Base-by-base conservation (phyloP, 2,329 filamentous ascomycete species). In the Claviceps maximensis region DNA sequence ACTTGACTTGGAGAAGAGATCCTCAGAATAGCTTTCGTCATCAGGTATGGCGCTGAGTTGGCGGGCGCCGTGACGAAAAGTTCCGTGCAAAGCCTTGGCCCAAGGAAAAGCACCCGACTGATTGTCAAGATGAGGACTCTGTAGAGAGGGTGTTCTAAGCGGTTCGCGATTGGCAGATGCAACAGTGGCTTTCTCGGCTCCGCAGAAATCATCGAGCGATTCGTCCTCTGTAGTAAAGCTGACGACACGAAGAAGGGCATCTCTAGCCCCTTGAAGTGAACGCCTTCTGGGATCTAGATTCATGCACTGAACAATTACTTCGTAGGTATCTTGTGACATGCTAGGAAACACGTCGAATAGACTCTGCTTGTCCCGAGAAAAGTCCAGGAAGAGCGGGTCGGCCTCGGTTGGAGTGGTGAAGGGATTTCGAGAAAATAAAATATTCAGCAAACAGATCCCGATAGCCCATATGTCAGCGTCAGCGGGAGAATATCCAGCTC, bases 241-340 rank as follows among this genome's bases (percentile, higher is more conserved):
- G 59, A 95, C 78, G 49, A 87, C 84, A 51, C 87, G 85, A 57
- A 83, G 71, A 36, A 98, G 80, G 51, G 87, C 87, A 50, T 88
- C 80, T 59, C 87, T 87, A 56, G 89, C 83, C 55, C 81, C 87
- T 33, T 78, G 74, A 49, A 98, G 75, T 36, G 90, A 94, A 53
- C 93, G 86, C 75, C 89, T 94, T 67, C 78, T 80, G 12, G 93
- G 93, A 65, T 98, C 91, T 60, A 98, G 73, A 62, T 88, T 88
- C 80, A 98, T 81, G 68, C 88, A 94, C 70, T 95, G 80, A 51
- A 84, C 82, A 69, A 98, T 82, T 59, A 98, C 88, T 69, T 96
- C 89, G 64, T 87, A 98, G 0, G 93, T 96, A 69, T 98, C 93
- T 68, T 95, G 89, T 49, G 91, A 97, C 91, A 98, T 95, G 69